These are phyloP conservation scores for Wickerhamomyces bisporus DNA, from an alignment of 805 yeast species.

Conservation along the genomic window DNA sequence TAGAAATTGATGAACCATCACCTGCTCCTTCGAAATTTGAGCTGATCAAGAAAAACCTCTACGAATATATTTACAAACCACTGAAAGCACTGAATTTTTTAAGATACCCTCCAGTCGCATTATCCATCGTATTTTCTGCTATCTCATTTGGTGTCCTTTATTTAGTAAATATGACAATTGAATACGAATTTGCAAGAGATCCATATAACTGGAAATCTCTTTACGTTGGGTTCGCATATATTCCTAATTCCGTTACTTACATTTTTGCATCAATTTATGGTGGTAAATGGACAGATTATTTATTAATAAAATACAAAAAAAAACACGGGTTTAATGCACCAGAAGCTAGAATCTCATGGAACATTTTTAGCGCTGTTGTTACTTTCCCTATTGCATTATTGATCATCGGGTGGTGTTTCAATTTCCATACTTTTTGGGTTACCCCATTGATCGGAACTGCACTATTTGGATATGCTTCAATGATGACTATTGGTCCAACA, in stretches of 20 bases:
- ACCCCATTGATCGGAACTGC: conserved; percentile 80
- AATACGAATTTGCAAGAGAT: conserved; percentile 50
- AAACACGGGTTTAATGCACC: conserved; percentile 67
- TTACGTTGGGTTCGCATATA: conserved; percentile 68
- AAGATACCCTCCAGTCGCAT: conserved; percentile 66
- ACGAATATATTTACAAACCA: conserved; percentile 53
- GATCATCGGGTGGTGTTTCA: conserved; percentile 80
- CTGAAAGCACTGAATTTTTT: conserved; percentile 55
- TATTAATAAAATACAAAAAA: conserved; percentile 46
- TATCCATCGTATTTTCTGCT: conserved; percentile 62
- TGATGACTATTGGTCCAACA: conserved; percentile 79
- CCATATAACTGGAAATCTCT: conserved; percentile 71
- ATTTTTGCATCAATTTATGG: conserved; percentile 73
- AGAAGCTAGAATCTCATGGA: conserved; percentile 74
- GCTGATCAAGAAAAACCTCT: conserved; percentile 43
- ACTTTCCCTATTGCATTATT: conserved; percentile 60
- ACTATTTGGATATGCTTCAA: conserved; percentile 73
- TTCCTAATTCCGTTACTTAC: conserved; percentile 80
- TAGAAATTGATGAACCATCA: background rate
- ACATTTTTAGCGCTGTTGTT: conserved; percentile 59
- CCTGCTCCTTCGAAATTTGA: background rate
- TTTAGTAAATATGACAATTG: conserved; percentile 68
- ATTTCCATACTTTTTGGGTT: conserved; percentile 65
- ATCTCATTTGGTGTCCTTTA: conserved; percentile 69
- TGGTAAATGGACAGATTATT: conserved; percentile 71